Percentiles rank a stretch among this genome's conserved stretches.
Evolutionary conservation across 169 alveolate genomes (phyloP).

Genomic region (Plasmodium gallinaceum): DNA sequence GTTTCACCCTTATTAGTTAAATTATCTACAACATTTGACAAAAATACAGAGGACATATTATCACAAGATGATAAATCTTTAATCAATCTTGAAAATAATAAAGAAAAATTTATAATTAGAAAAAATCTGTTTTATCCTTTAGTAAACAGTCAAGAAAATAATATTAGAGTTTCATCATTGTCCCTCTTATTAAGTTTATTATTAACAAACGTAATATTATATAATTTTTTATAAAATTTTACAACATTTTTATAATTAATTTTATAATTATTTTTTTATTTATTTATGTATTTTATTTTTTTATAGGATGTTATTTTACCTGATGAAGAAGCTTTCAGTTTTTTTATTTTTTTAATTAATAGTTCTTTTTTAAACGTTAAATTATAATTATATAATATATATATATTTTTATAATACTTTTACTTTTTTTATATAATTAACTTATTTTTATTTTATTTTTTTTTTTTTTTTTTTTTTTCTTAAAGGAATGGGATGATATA

Average conservation of each 20-base stretch:
- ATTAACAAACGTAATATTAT: constrained; percentile 57
- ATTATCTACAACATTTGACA: constrained; percentile 63
- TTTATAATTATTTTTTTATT: neutral
- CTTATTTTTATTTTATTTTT: neutral
- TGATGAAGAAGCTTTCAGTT: constrained; percentile 44
- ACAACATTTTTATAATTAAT: neutral
- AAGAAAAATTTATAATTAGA: constrained; percentile 61
- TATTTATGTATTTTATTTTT: neutral
- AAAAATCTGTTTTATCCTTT: constrained; percentile 42
- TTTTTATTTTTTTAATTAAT: constrained; percentile 59
- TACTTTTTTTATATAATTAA: neutral
- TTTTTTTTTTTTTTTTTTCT: constrained; percentile 7
- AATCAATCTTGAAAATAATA: neutral
- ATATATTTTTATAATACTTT: neutral
- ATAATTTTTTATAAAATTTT: neutral
- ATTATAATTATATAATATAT: constrained; percentile 4
- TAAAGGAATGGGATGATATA: constrained; percentile 70
- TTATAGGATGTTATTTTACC: constrained; percentile 36
- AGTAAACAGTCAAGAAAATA: constrained; percentile 14
- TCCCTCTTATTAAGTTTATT: constrained; percentile 53
- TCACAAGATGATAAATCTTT: constrained; percentile 16
- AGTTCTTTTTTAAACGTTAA: constrained; percentile 64
- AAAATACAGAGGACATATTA: constrained; percentile 54
- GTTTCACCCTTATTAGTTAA: constrained; percentile 35
- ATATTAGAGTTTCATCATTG: constrained; percentile 52